These are phyloP conservation scores for Populus hybrid DNA, from an alignment of 441 rosid genomes.

Conservation along the genomic window DNA sequence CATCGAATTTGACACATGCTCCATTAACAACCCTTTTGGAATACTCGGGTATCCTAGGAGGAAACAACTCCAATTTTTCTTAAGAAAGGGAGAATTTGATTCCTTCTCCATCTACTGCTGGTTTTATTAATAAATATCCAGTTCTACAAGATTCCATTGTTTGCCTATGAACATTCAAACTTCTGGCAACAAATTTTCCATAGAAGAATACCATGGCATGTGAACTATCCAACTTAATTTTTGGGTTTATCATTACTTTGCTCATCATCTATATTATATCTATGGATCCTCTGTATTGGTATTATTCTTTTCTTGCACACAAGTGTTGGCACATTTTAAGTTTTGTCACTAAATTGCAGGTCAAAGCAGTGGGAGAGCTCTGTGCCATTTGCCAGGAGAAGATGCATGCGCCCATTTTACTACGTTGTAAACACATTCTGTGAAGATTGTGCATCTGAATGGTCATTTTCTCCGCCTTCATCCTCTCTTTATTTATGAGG, in stretches of 20 bases:
- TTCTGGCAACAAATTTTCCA: too few species aligned
- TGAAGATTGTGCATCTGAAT: conserved; percentile 63
- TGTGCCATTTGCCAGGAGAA: conserved; percentile 70
- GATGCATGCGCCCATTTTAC: conserved; percentile 55
- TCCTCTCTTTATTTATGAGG: background rate
- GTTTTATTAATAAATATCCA: too few species aligned
- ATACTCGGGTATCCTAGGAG: conserved; percentile 69
- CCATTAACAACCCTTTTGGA: conserved; percentile 72
- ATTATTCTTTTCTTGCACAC: background rate
- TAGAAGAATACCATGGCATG: too few species aligned
- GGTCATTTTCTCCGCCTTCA: conserved; percentile 35
- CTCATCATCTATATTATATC: too few species aligned
- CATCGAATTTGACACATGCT: conserved; percentile 66
- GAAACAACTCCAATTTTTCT: conserved; percentile 14
- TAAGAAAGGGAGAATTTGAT: conserved; percentile 14
- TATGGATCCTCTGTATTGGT: background rate
- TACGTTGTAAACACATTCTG: conserved; percentile 63
- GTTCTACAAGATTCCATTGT: too few species aligned
- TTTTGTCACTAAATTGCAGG: conserved; percentile 26
- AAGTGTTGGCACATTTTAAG: background rate
- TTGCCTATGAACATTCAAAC: too few species aligned
- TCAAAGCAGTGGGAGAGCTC: conserved; percentile 53
- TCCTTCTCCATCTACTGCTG: conserved; percentile 27
- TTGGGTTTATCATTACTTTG: too few species aligned
- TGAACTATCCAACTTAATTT: too few species aligned